phyloP scores from a whole-genome alignment of 2,329 filamentous ascomycete species.

The Fusarium protoensiforme region DNA sequence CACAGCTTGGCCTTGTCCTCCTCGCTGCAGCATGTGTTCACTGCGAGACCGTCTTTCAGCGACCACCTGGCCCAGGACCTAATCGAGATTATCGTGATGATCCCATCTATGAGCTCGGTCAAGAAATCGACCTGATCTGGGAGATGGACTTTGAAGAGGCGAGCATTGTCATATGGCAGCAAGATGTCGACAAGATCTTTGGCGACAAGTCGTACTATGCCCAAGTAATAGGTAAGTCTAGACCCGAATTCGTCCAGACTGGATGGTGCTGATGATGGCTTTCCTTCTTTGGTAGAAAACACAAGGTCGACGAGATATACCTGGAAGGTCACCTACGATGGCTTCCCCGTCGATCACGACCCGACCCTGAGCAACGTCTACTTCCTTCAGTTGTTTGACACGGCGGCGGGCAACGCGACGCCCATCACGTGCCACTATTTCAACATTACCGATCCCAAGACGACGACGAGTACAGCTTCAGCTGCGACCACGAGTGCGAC shows the following conservation, averaged over 20 bases:
- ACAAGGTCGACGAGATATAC: background rate
- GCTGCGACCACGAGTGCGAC: background rate
- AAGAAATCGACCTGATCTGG: background rate
- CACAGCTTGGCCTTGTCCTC: background rate
- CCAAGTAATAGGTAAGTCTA: background rate
- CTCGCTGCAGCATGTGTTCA: background rate
- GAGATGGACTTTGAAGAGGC: slow-evolving; percentile 3
- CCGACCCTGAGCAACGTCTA: slow-evolving; percentile 7
- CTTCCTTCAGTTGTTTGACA: background rate
- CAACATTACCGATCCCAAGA: background rate
- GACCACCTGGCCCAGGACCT: background rate
- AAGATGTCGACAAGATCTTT: background rate
- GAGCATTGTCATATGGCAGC: background rate
- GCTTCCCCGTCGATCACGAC: background rate
- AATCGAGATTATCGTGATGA: slow-evolving; percentile 1
- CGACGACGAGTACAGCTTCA: background rate
- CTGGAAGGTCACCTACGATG: slow-evolving; percentile 2
- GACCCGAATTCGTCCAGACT: background rate
- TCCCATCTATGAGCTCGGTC: background rate
- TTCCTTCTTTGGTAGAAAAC: background rate
- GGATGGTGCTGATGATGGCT: background rate
- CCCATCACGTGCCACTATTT: slow-evolving; percentile 4
- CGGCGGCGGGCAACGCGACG: background rate
- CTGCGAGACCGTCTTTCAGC: background rate
- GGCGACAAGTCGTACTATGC: background rate